A percentile compares a stretch with the other conserved stretches of the same genome.
Evolutionary conservation across 164 flowering plant species (phyloP).

Genomic region (Berberis vulgaris): DNA sequence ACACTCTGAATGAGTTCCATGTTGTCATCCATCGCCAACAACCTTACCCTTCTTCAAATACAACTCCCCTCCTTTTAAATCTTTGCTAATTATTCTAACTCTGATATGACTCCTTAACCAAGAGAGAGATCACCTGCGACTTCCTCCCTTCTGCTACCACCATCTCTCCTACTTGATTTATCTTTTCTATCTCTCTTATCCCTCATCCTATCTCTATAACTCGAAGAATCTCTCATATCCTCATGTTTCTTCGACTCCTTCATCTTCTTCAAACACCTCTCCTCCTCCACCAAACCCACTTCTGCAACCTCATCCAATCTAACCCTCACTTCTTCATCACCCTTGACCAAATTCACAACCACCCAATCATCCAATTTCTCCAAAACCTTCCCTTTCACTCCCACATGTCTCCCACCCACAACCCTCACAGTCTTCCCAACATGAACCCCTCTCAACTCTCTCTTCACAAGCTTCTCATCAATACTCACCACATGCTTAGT

Average conservation of each 20-base stretch:
- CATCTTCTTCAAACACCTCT: conserved; percentile 41
- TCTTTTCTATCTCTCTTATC: conserved; percentile 15
- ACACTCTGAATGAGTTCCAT: conserved; percentile 70
- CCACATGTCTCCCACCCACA: conserved; percentile 33
- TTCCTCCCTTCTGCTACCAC: neutral
- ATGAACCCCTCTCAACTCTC: conserved; percentile 11
- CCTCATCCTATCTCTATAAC: conserved; percentile 5
- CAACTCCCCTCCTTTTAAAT: conserved; percentile 61
- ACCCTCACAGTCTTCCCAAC: conserved; percentile 26
- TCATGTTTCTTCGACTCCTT: conserved; percentile 24
- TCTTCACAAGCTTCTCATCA: conserved; percentile 15
- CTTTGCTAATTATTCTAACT: conserved; percentile 65
- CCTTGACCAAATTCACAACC: conserved; percentile 33
- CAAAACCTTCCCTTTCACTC: conserved; percentile 40
- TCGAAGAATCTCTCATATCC: conserved; percentile 8
- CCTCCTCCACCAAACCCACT: conserved; percentile 59
- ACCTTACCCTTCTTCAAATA: conserved; percentile 74
- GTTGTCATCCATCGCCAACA: conserved; percentile 79
- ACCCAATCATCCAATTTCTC: conserved; percentile 22
- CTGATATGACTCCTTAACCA: conserved; percentile 77
- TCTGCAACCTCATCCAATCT: conserved; percentile 35
- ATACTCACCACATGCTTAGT: conserved; percentile 10
- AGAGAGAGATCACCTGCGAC: conserved; percentile 12
- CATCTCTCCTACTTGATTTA: conserved; percentile 3
- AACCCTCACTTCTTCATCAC: conserved; percentile 36